Base-by-base conservation (phyloP, 2,329 filamentous ascomycete genomes). In the Fusarium pseudoanthophilum region DNA sequence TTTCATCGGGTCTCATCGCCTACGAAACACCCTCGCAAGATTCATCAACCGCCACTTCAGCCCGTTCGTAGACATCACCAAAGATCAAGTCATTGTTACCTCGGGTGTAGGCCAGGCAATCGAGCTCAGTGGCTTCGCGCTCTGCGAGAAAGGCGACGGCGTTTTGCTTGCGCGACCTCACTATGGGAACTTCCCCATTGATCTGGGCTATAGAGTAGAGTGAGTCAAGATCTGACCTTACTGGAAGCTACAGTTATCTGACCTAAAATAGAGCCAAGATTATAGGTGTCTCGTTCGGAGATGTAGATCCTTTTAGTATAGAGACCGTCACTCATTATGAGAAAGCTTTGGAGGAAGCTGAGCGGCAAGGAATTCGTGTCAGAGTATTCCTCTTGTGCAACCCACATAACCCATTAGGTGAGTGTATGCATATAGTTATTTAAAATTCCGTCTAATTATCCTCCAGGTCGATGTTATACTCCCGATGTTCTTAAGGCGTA, bases 381-480 rank as follows among this genome's bases (percentile, higher is more conserved):
- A 65, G 13, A 3, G 34, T 34, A 0, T 21, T 65, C 2, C 10
- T 64, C 0, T 3, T 65, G 1, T 65, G 46, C 2, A 64, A 56
- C 4, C 62, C 59, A 1, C 59, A 65, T 4, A 64, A 64, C 1
- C 46, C 46, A 7, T 8, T 64, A 14, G 46, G 59, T 64, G 7
- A 11, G 16, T 5, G 16, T 11, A 15, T 7, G 1, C 5, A 2
- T 20, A 11, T 6, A 1, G 0, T 10, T 10, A 1, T 18, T 11
- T 1, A 16, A 10, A 0, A 1, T 1, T 26, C 1, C 18, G 20
- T 18, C 36, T 61, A 20, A 60, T 2, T 4, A 1, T 2, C 4
- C 5, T 1, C 16, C 2, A 62, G 45, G 61, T 6, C 45, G 37
- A 21, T 64, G 45, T 11, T 63, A 64, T 16, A 28, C 61, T 6